phyloP scores from a whole-genome alignment of 2,329 filamentous ascomycete species.

The Orbilia javanica region DNA sequence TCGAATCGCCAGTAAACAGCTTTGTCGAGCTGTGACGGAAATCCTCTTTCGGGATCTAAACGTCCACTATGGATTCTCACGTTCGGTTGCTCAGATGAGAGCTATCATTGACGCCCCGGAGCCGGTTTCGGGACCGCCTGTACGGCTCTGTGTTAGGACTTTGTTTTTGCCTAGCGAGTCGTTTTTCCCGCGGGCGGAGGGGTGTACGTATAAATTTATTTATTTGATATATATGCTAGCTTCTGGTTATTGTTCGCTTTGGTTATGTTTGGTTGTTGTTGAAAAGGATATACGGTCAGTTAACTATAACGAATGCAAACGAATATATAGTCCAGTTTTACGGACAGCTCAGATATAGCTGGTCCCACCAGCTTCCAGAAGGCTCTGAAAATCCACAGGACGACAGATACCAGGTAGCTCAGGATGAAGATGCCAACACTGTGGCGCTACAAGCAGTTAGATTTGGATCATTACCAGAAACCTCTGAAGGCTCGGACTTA shows the following conservation, averaged over 20 bases:
- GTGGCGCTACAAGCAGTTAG: neutral
- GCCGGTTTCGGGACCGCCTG: neutral
- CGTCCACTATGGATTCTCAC: neutral
- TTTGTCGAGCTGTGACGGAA: neutral
- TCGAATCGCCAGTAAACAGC: neutral
- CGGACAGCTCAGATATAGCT: neutral
- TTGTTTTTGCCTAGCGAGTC: slow-evolving; percentile 19
- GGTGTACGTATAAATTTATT: neutral
- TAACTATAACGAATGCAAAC: too few relatives aligned
- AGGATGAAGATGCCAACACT: neutral
- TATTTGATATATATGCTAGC: neutral
- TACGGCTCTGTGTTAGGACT: neutral
- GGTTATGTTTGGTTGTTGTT: too few relatives aligned
- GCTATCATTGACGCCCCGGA: neutral
- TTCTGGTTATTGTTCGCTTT: too few relatives aligned
- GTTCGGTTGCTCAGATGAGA: neutral
- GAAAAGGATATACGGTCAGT: too few relatives aligned
- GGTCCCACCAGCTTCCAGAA: neutral
- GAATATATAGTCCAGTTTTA: neutral
- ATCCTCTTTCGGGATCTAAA: neutral
- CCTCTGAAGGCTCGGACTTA: neutral
- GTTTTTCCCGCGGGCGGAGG: slow-evolving; percentile 5
- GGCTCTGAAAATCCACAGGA: neutral
- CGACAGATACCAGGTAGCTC: too few relatives aligned
- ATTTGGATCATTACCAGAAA: neutral